These are phyloP conservation scores for Priceomyces fermenticarens DNA, from an alignment of 805 yeast species.

Conservation along the genomic window DNA sequence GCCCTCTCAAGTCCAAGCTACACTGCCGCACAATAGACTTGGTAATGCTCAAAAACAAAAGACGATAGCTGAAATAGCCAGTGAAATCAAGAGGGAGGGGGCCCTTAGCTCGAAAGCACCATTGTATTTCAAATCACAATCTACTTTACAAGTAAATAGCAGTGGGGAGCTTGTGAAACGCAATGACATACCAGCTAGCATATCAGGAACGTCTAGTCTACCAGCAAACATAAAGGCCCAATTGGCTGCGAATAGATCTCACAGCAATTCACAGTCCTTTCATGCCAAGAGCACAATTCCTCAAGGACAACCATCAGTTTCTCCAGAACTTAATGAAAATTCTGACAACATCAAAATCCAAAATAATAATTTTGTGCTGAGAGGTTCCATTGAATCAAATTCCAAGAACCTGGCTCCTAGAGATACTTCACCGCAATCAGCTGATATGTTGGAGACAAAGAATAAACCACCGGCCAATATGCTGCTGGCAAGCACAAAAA, in stretches of 20 bases:
- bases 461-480: too few species aligned
- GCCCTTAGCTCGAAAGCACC: slow-evolving; percentile 26
- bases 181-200: slow-evolving; percentile 8
- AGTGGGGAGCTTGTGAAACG: slow-evolving; percentile 8
- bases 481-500: slow-evolving; percentile 11
- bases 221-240: slow-evolving; percentile 40
- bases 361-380: too few species aligned
- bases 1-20: slow-evolving; percentile 19
- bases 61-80: slow-evolving; percentile 41
- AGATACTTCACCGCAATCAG: slow-evolving; percentile 6
- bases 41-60: slow-evolving; percentile 27
- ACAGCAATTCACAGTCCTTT: slow-evolving; percentile 14
- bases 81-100: slow-evolving; percentile 37
- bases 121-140: slow-evolving; percentile 30
- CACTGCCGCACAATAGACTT: slow-evolving; percentile 18
- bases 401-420: slow-evolving; percentile 8
- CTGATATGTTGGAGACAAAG: too few species aligned
- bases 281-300: slow-evolving; percentile 5
- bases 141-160: slow-evolving; percentile 8
- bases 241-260: slow-evolving; percentile 44
- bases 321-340: not conserved
- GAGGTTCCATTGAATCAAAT: not conserved
- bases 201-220: slow-evolving; percentile 6
- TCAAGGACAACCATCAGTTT: slow-evolving; percentile 1
- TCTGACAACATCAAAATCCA: too few species aligned